Evolutionary conservation across 805 yeast genomes (phyloP).

Genomic region (Hanseniaspora nectarophila): DNA sequence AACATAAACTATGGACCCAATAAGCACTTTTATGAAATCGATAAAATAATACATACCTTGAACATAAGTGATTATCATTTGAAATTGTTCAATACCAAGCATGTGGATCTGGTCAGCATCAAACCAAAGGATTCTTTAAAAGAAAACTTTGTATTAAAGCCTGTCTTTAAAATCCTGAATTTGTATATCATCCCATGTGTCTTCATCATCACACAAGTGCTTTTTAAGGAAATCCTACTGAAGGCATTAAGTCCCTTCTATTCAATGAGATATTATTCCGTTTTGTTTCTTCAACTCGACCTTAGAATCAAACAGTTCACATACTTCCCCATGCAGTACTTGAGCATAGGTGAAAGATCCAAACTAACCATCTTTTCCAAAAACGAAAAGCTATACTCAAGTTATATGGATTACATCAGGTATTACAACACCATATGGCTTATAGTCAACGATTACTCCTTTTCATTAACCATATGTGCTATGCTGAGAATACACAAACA

Average conservation of each 20-base stretch:
- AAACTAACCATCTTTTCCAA: background rate
- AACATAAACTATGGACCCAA: background rate
- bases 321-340: slow-evolving; percentile 68
- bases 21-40: background rate
- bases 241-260: slow-evolving; percentile 23
- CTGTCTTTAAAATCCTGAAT: background rate
- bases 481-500: slow-evolving; percentile 33
- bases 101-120: slow-evolving; percentile 16
- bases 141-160: slow-evolving; percentile 2
- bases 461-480: slow-evolving; percentile 55
- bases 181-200: background rate
- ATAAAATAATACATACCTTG: slow-evolving; percentile 17
- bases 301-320: slow-evolving; percentile 63
- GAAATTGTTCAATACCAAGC: slow-evolving; percentile 17
- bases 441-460: slow-evolving; percentile 63
- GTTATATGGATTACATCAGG: slow-evolving; percentile 54
- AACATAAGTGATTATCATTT: slow-evolving; percentile 22
- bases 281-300: slow-evolving; percentile 67
- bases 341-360: slow-evolving; percentile 33
- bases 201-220: background rate
- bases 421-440: slow-evolving; percentile 85
- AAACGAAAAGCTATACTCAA: slow-evolving; percentile 22
- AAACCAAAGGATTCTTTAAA: slow-evolving; percentile 13
- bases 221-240: background rate
- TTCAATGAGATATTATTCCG: slow-evolving; percentile 32